A percentile compares a stretch with the other conserved stretches of the same genome.
Conservation (phyloP, 805 yeast species). For the Barnettozyma vustinii region DNA sequence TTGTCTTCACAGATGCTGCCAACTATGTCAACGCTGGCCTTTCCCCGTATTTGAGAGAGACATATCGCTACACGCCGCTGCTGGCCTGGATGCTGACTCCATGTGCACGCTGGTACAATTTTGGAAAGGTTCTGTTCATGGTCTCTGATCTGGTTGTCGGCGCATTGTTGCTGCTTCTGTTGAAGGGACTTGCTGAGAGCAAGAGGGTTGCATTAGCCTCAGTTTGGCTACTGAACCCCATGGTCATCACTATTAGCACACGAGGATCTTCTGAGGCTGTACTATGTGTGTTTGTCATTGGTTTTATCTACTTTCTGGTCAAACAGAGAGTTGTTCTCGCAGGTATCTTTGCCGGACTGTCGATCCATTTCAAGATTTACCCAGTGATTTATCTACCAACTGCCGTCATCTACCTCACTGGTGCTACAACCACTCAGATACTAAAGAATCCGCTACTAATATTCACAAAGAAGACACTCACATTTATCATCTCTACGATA, state of each 20-base stretch:
- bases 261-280: slow-evolving; percentile 93
- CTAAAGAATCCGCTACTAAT: slow-evolving; percentile 9
- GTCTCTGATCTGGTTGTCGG: slow-evolving; percentile 82
- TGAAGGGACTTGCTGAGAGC: slow-evolving; percentile 26
- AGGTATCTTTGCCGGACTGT: slow-evolving; percentile 36
- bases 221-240: slow-evolving; percentile 89
- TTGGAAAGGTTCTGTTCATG: slow-evolving; percentile 78
- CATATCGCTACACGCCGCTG: slow-evolving; percentile 91
- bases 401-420: slow-evolving; percentile 41
- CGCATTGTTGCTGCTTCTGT: slow-evolving; percentile 39
- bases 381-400: slow-evolving; percentile 87
- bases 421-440: slow-evolving; percentile 25
- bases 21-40: slow-evolving; percentile 45
- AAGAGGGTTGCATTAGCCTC: slow-evolving; percentile 42
- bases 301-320: slow-evolving; percentile 44
- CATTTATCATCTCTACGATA: slow-evolving; percentile 36
- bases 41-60: slow-evolving; percentile 81
- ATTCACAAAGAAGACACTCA: slow-evolving; percentile 38
- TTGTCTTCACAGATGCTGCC: slow-evolving; percentile 92
- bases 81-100: slow-evolving; percentile 81
- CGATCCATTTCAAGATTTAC: slow-evolving; percentile 87
- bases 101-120: slow-evolving; percentile 53
- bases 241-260: slow-evolving; percentile 89
- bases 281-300: slow-evolving; percentile 69
- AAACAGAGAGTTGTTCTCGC: slow-evolving; percentile 27